Conservation (phyloP, 2,329 filamentous ascomycete genomes). For the Aspergillus sp. region DNA sequence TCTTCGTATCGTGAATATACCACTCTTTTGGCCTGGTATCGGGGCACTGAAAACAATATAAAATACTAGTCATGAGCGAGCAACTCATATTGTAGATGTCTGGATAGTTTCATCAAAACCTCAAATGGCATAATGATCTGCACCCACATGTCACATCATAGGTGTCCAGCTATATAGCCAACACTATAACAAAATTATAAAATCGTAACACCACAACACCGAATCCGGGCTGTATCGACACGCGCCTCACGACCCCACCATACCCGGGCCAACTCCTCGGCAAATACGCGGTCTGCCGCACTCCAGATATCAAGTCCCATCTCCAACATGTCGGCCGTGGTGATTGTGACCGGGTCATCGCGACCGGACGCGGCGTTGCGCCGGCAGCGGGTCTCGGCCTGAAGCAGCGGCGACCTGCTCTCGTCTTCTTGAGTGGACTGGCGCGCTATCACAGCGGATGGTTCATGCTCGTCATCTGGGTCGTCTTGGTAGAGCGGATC, state of each 20-base stretch:
- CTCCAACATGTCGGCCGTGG: constrained; percentile 35
- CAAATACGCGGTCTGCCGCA: constrained; percentile 36
- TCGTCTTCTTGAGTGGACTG: constrained; percentile 20
- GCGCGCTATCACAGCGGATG: constrained; percentile 15
- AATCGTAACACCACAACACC: constrained; percentile 41
- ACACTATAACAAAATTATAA: no score
- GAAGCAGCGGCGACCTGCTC: constrained; percentile 17
- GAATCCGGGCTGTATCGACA: constrained; percentile 35
- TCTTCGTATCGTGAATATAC: no score
- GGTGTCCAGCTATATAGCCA: no score
- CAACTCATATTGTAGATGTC: no score
- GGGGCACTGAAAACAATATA: no score
- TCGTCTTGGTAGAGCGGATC: constrained; percentile 15
- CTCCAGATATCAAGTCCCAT: constrained; percentile 45
- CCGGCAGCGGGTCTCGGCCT: not conserved
- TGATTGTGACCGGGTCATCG: constrained; percentile 27
- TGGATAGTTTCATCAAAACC: no score
- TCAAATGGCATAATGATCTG: no score
- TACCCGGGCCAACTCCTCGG: constrained; percentile 35
- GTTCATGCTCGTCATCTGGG: constrained; percentile 15
- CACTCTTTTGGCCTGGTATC: no score
- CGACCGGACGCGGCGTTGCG: constrained; percentile 3
- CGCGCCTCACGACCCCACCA: constrained; percentile 39
- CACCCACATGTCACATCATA: no score
- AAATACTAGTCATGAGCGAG: no score